Evolutionary conservation across 768 basidiomycete species (phyloP).

Genomic region (Filobasidium floriforme): DNA sequence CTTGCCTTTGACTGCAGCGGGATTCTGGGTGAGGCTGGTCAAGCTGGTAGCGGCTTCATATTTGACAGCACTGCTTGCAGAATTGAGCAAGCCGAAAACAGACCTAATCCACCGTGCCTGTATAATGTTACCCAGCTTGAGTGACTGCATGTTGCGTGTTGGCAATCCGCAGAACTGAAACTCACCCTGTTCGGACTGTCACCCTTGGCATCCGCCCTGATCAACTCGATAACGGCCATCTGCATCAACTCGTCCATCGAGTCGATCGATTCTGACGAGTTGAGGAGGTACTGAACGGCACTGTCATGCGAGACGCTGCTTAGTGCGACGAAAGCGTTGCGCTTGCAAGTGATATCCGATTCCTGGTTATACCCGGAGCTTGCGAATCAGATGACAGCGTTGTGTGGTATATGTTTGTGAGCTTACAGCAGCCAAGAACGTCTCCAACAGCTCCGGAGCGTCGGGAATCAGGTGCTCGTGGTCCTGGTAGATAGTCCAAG

Average conservation of each 20-base stretch:
- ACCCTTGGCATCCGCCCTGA: conserved; percentile 75
- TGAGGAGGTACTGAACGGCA: conserved; percentile 83
- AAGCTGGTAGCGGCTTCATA: conserved; percentile 95
- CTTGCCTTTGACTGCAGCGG: conserved; percentile 87
- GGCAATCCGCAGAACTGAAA: conserved; percentile 11
- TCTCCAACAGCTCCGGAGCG: conserved; percentile 88
- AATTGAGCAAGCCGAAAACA: conserved; percentile 85
- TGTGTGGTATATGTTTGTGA: not conserved
- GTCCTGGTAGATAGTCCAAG: conserved; percentile 87
- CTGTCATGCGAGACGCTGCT: conserved; percentile 68
- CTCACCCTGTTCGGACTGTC: conserved; percentile 76
- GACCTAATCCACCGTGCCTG: conserved; percentile 88
- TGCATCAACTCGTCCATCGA: conserved; percentile 85
- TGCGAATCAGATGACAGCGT: not conserved
- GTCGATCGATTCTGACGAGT: conserved; percentile 73
- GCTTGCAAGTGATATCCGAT: conserved; percentile 89
- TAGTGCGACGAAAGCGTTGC: conserved; percentile 94
- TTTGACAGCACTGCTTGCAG: conserved; percentile 84
- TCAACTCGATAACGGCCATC: conserved; percentile 90
- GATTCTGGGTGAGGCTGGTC: conserved; percentile 87
- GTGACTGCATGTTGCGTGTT: not conserved
- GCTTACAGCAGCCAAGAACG: conserved; percentile 74
- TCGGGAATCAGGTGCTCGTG: conserved; percentile 93
- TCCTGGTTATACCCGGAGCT: conserved; percentile 48
- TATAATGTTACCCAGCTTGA: not conserved